Base-by-base conservation (phyloP, 805 yeast genomes). In the Ogataea trehalophila region DNA sequence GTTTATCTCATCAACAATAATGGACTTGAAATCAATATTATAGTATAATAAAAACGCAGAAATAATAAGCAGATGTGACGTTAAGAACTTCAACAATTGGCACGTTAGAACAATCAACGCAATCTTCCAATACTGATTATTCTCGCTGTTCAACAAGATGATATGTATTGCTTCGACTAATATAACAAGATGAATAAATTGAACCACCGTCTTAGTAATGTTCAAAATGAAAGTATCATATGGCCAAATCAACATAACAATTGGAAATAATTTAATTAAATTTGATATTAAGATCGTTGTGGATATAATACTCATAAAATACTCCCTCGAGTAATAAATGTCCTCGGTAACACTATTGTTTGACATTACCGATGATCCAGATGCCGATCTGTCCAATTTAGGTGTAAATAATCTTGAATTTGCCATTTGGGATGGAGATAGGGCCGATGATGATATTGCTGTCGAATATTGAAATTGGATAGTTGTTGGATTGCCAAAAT, bases 231-330 rank as follows among this genome's bases (percentile, higher is more conserved):
- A 73, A n/a, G 86, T 78, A 60, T 94, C 97, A 60, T 94, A 94
- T 0, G 96, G 94, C 99, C 99, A 94, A 34, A 94, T 92, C 33
- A 94, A 72, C 91, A 92, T 92, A 33, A 94, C 73, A 17, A 94
- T 85, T 0, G 99, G 99, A 52, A 92, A 83, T 20, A 92, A 71
- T 60, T 86, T 88, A 37, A 92, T 83, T 0, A 87, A 80, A 39
- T 88, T 81, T 0, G 97, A 83, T 6, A 90, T 75, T 40, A 91
- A 61, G 1, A 90, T 74, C 0, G 96, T 85, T 9, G 83, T 74
- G 0, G 89, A 75, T 16, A 91, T 63, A 4, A 77, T 75, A n/a
- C 67, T 59, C 1, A 54, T 47, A 47, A 54, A 60, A 41, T 59
- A 60, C n/a, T 50, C 57, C 15, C 58, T 43, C 15, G 76, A 66